A percentile compares a stretch with the other conserved stretches of the same genome.
Conservation (phyloP, 2,329 filamentous ascomycete species). For the Cytospora leucostoma region DNA sequence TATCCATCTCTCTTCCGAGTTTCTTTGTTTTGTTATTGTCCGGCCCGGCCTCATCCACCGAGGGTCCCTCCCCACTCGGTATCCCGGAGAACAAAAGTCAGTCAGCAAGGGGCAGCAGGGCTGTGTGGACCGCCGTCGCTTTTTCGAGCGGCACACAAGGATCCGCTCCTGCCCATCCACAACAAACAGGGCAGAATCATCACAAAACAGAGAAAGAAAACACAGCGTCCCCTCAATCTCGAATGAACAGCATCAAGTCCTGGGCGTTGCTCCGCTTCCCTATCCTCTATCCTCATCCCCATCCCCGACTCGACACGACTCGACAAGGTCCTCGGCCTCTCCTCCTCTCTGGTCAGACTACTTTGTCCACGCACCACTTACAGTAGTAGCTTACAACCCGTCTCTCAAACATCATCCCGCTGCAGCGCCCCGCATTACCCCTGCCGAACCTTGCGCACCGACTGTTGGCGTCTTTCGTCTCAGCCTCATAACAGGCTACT, state of each 20-base stretch:
- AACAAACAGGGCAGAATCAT: conserved; percentile 18
- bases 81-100: conserved; percentile 18
- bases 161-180: conserved; percentile 26
- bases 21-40: conserved; percentile 1
- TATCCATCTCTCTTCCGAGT: not conserved
- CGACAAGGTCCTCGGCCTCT: conserved; percentile 18
- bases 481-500: conserved; percentile 35
- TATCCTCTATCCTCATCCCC: conserved; percentile 11
- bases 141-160: conserved; percentile 13
- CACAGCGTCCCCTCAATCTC: conserved; percentile 17
- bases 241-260: conserved; percentile 22
- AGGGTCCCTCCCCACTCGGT: conserved; percentile 18
- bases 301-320: conserved; percentile 10
- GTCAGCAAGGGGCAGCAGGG: conserved; percentile 20
- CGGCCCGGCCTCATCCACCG: conserved; percentile 2
- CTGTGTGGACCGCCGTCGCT: conserved; percentile 27
- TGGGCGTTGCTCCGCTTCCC: conserved; percentile 16
- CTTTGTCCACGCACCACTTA: conserved; percentile 22
- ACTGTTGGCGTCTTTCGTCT: conserved; percentile 34
- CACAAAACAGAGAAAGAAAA: conserved; percentile 16
- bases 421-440: conserved; percentile 37
- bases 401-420: conserved; percentile 35
- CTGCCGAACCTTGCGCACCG: conserved; percentile 25
- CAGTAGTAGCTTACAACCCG: conserved; percentile 31
- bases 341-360: conserved; percentile 21